Evolutionary conservation across 768 basidiomycete genomes (phyloP).

Genomic region (Mycena vitilis): DNA sequence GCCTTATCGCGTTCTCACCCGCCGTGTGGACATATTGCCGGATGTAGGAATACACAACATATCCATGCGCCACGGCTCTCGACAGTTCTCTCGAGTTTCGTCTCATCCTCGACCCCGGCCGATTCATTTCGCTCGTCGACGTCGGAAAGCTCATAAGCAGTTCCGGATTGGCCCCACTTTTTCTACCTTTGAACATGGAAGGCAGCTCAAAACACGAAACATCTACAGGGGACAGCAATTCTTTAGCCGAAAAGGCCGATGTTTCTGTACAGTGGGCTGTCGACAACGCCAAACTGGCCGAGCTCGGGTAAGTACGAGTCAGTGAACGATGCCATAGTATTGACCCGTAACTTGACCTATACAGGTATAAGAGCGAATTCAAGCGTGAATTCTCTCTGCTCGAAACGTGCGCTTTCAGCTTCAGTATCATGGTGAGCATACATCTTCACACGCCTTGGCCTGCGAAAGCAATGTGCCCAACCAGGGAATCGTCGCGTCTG

Average conservation of each 20-base stretch:
- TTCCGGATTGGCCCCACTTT: conserved; percentile 12
- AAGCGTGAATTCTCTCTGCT: conserved; percentile 78
- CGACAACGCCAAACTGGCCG: conserved; percentile 70
- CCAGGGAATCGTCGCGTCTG: conserved; percentile 79
- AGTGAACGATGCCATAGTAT: no score
- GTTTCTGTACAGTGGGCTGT: conserved; percentile 49
- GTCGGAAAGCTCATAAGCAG: not conserved
- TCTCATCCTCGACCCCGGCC: no score
- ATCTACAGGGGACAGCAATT: not conserved
- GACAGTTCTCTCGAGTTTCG: no score
- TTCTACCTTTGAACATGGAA: conserved; percentile 13
- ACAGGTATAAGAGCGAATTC: conserved; percentile 62
- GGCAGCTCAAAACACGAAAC: conserved; percentile 22
- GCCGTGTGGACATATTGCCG: conserved; percentile 7
- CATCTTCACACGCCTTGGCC: conserved; percentile 54
- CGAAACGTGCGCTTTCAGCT: conserved; percentile 74
- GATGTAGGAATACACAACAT: not conserved
- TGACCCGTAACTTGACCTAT: no score
- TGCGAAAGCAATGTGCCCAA: not conserved
- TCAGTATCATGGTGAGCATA: conserved; percentile 61
- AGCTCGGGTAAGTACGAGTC: conserved; percentile 67
- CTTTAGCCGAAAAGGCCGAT: conserved; percentile 23
- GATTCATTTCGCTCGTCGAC: no score
- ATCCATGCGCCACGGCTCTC: not conserved
- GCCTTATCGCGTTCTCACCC: conserved; percentile 9